Conservation (phyloP, 225 moss, liverwort and hornwort genomes). For the Takakia lepidozioides region DNA sequence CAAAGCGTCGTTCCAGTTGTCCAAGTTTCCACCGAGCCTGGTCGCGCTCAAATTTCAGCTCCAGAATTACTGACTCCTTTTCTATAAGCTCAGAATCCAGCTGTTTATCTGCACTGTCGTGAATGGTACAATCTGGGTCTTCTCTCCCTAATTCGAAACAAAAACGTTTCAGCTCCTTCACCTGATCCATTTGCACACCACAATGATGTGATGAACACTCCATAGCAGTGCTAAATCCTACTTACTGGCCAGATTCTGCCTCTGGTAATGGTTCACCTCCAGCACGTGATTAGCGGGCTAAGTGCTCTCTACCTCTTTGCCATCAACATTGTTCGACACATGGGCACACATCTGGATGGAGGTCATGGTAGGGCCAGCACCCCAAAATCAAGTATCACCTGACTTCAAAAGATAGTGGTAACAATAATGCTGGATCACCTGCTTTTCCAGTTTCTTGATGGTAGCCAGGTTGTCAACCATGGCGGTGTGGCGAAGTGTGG, state of each 20-base stretch:
- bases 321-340: no score
- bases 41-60: constrained; percentile 52
- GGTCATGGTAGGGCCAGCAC: no score
- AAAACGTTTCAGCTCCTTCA: constrained; percentile 14
- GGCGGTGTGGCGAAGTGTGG: constrained; percentile 11
- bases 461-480: constrained; percentile 25
- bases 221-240: no score
- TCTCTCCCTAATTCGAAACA: constrained; percentile 32
- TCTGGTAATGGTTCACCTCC: no score
- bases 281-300: no score
- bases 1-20: constrained; percentile 41
- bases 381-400: no score
- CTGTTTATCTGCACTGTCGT: constrained; percentile 9
- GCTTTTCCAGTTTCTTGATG: constrained; percentile 17
- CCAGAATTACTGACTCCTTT: constrained; percentile 11
- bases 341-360: no score
- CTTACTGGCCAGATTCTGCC: no score
- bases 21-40: constrained; percentile 69
- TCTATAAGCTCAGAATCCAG: not conserved
- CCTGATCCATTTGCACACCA: constrained; percentile 4
- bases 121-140: constrained; percentile 11
- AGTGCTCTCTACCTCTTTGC: no score
- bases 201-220: no score
- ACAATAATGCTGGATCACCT: constrained; percentile 6
- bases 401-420: no score